Base-by-base conservation (phyloP, 2,329 filamentous ascomycete species). In the Ceratocystis huliohia region DNA sequence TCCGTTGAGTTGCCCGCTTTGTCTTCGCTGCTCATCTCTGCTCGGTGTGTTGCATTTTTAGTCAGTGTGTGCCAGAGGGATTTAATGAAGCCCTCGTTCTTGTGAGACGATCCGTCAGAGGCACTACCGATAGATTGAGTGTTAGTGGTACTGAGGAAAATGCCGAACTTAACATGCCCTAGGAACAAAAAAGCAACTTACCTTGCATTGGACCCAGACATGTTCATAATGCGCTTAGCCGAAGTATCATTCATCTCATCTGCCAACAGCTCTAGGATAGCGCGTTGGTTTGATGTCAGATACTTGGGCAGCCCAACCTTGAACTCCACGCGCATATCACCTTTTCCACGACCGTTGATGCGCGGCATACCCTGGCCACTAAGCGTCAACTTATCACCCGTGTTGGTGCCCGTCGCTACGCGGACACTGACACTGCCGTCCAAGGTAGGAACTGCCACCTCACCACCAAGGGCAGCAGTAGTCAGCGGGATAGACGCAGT, bases 231-330 rank as follows among this genome's bases (percentile, higher is more conserved):
- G 59, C 94, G 83, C 78, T 90, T 94, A 44, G 94, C 94, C 33
- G 84, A 90, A 79, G 92, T 91, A 76, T 99, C 94, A 48, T 84
- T 87, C 85, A 99, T 88, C 78, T 99, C 94, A 72, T 99, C 92
- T 5, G 94, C 94, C 70, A 99, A 84, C 84, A 97, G 93, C 78
- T 99, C 94, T 57, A 96, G 78, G 68, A 99, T 88, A 0, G 90
- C 95, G 65, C 94, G 84, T 79, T 99, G 92, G 77, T 96, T 97
- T 59, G 88, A 84, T 65, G 84, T 91, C 70, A 99, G 81, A 73
- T 93, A 96, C 78, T 96, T 97, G 59, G 94, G 94, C 90, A 97
- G 96, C 65, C 84, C 80, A 59, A 99, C 89, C 75, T 91, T 91
- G 82, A 96, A 99, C 75, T 99, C 93, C 5, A 99, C 91, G 74